Evolutionary conservation across 371 early-diverging fungal genomes (phyloP).

Genomic region (Smittium culicis): DNA sequence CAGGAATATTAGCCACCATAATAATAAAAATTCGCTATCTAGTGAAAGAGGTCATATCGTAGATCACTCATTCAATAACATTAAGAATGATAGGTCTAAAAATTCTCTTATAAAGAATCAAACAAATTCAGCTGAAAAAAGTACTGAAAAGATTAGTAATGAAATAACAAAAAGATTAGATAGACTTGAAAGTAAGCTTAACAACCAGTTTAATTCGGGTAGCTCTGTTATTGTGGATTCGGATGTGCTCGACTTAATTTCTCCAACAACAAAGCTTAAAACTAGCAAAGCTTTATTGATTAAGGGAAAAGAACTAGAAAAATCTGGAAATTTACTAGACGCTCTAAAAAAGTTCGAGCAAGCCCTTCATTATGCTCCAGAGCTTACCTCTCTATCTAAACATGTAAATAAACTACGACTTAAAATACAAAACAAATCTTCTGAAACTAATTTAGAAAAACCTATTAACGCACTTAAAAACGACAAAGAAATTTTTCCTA

Average conservation of each 20-base stretch:
- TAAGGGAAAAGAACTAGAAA: constrained; percentile 30
- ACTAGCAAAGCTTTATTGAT: constrained; percentile 34
- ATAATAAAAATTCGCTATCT: neutral
- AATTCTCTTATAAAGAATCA: neutral
- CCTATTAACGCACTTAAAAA: neutral
- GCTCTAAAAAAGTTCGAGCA: constrained; percentile 33
- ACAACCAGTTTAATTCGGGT: constrained; percentile 11
- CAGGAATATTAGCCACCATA: neutral
- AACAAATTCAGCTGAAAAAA: constrained; percentile 3
- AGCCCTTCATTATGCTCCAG: constrained; percentile 26
- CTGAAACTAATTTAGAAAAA: neutral
- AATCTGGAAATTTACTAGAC: constrained; percentile 26
- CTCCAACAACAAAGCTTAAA: constrained; percentile 37
- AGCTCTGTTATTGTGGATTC: constrained; percentile 10
- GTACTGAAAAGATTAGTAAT: constrained; percentile 13
- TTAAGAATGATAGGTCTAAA: neutral
- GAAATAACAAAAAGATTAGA: constrained; percentile 26
- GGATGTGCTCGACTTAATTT: constrained; percentile 29
- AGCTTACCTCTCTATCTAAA: constrained; percentile 23
- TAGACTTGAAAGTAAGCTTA: constrained; percentile 25
- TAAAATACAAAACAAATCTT: constrained; percentile 3
- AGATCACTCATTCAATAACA: neutral
- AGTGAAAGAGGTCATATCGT: neutral
- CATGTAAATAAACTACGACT: constrained; percentile 29
- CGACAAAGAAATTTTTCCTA: neutral